Evolutionary conservation across 768 basidiomycete genomes (phyloP).

Genomic region (Phlebiopsis gigantea): DNA sequence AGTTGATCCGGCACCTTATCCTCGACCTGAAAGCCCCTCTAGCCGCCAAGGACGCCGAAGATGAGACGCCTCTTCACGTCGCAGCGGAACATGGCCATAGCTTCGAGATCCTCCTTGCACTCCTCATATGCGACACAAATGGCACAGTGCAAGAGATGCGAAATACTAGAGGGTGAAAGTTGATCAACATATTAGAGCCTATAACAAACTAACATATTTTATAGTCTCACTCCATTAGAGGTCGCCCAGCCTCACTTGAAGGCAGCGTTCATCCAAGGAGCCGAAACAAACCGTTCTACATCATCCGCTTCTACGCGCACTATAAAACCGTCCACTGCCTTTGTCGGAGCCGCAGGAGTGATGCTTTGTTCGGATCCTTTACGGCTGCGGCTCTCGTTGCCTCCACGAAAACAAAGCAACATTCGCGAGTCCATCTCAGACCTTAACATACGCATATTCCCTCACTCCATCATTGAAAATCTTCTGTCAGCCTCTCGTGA

Average conservation of each 20-base stretch:
- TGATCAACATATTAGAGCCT: background rate
- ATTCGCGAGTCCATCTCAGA: constrained; percentile 29
- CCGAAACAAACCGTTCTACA: constrained; percentile 39
- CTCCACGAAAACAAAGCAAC: background rate
- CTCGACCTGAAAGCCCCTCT: constrained; percentile 66
- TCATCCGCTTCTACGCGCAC: constrained; percentile 55
- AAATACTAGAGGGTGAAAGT: constrained; percentile 66
- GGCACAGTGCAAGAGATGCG: constrained; percentile 52
- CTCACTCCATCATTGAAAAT: constrained; percentile 46
- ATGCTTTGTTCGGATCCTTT: constrained; percentile 7
- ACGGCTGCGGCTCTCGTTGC: background rate
- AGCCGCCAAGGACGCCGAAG: constrained; percentile 56
- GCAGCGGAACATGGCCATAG: constrained; percentile 72
- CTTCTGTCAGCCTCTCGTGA: constrained; percentile 46
- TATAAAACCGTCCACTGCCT: constrained; percentile 39
- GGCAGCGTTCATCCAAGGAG: constrained; percentile 51
- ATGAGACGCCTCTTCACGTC: constrained; percentile 76
- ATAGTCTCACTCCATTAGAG: constrained; percentile 60
- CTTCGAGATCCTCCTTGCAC: constrained; percentile 53
- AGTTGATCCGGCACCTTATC: constrained; percentile 64
- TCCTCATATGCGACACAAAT: constrained; percentile 60
- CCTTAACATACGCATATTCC: constrained; percentile 28
- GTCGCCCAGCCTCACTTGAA: constrained; percentile 65
- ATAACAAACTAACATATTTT: background rate
- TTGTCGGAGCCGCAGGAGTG: constrained; percentile 23